Evolutionary conservation across 179 eudicot genomes (phyloP).

Genomic region (Patellifolia procumbens): DNA sequence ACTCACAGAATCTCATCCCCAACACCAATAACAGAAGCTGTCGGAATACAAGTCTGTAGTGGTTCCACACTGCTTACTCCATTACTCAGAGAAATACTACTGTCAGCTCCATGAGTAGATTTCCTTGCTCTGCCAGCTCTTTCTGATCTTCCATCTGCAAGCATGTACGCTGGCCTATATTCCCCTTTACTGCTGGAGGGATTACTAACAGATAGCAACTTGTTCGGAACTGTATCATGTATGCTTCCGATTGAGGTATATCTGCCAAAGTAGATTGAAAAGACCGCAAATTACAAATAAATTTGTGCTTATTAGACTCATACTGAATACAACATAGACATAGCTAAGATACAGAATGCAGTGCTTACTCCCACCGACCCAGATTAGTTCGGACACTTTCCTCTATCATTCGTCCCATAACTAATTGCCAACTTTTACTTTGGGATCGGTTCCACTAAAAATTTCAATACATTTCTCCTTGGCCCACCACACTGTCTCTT

Average conservation of each 20-base stretch:
- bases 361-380: not conserved
- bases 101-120: slow-evolving; percentile 35
- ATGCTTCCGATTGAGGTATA: slow-evolving; percentile 96
- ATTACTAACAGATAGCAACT: slow-evolving; percentile 46
- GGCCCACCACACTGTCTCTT: too few species aligned
- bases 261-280: slow-evolving; percentile 37
- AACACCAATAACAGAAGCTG: slow-evolving; percentile 86
- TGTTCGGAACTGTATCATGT: slow-evolving; percentile 92
- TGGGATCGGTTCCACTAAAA: too few species aligned
- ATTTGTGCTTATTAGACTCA: not conserved
- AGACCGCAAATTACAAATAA: not conserved
- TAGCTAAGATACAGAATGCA: not conserved
- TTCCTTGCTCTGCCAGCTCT: slow-evolving; percentile 91
- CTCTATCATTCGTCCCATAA: too few species aligned
- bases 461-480: too few species aligned
- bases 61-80: slow-evolving; percentile 45
- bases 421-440: too few species aligned
- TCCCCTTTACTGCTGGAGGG: slow-evolving; percentile 45
- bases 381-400: too few species aligned
- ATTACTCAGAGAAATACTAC: slow-evolving; percentile 45
- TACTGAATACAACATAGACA: not conserved
- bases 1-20: slow-evolving; percentile 93
- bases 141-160: slow-evolving; percentile 93
- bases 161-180: slow-evolving; percentile 81
- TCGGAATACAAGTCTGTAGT: slow-evolving; percentile 42